phyloP scores from a whole-genome alignment of 1,139 yeast species.

The Diutina neorugosa region DNA sequence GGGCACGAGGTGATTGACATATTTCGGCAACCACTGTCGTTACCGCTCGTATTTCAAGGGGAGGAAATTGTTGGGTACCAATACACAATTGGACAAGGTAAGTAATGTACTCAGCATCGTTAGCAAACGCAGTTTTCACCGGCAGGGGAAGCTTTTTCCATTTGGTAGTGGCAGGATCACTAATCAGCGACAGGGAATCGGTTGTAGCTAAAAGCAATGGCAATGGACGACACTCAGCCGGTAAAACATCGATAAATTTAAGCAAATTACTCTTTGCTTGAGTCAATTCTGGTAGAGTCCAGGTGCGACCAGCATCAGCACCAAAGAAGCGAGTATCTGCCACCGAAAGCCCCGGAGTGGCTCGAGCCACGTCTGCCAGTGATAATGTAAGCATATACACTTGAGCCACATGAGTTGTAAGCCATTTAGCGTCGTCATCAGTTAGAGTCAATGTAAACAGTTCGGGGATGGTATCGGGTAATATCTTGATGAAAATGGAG shows the following conservation, averaged over 20 bases:
- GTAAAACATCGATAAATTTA: conserved; percentile 28
- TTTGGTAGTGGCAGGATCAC: conserved; percentile 37
- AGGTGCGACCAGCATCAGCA: conserved; percentile 51
- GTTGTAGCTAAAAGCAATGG: conserved; percentile 54
- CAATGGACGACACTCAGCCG: conserved; percentile 19
- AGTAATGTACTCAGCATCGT: not conserved
- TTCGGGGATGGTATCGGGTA: conserved; percentile 37
- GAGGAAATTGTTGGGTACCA: not conserved
- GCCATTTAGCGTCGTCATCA: not conserved
- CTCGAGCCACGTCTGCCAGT: conserved; percentile 8
- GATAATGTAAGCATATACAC: not conserved
- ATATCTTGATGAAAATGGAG: conserved; percentile 42
- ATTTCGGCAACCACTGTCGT: not conserved
- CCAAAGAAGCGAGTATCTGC: conserved; percentile 50
- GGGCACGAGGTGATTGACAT: not conserved
- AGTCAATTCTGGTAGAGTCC: conserved; percentile 33
- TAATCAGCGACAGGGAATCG: conserved; percentile 44
- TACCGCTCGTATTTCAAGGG: not conserved
- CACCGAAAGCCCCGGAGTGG: conserved; percentile 50
- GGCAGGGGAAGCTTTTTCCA: conserved; percentile 29
- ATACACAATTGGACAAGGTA: not conserved
- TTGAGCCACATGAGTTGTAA: not conserved
- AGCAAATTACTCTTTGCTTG: conserved; percentile 29
- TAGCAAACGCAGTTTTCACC: not conserved
- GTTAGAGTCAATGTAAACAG: not conserved